Conservation (phyloP, 352 stramenopile species). For the Phytophthora citricola region DNA sequence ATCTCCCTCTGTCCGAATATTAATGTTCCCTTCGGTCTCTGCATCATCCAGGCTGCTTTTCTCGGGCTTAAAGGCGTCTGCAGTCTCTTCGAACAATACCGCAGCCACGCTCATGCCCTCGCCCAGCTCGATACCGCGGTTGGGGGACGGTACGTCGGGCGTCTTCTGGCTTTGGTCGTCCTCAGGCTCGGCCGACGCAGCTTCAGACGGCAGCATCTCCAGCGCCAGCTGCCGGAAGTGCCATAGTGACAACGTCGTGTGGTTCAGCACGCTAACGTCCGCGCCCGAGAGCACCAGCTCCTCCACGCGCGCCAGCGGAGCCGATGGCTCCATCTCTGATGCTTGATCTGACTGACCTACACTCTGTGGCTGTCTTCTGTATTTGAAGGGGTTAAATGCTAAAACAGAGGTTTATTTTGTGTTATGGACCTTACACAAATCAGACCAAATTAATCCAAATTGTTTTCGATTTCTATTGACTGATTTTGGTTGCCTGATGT, state of each 20-base stretch:
- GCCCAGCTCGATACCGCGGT: slow-evolving; percentile 48
- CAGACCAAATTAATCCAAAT: no score
- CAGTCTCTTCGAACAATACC: slow-evolving; percentile 37
- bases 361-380: slow-evolving; percentile 5
- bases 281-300: slow-evolving; percentile 62
- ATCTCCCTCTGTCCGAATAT: slow-evolving; percentile 19
- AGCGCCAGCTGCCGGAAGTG: slow-evolving; percentile 75
- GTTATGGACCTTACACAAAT: no score
- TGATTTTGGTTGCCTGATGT: no score
- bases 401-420: no score
- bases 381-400: not conserved
- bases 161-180: slow-evolving; percentile 20
- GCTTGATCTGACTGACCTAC: slow-evolving; percentile 8
- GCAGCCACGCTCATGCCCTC: slow-evolving; percentile 80
- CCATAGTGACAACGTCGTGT: slow-evolving; percentile 79
- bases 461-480: no score
- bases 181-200: slow-evolving; percentile 17
- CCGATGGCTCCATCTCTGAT: slow-evolving; percentile 21
- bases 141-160: slow-evolving; percentile 3
- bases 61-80: not conserved
- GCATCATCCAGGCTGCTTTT: slow-evolving; percentile 8
- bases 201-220: slow-evolving; percentile 47
- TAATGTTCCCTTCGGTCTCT: slow-evolving; percentile 8
- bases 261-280: slow-evolving; percentile 78
- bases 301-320: slow-evolving; percentile 39